These are phyloP conservation scores for Suhomyces choctaworum DNA, from an alignment of 1,139 yeast species.

Conservation along the genomic window DNA sequence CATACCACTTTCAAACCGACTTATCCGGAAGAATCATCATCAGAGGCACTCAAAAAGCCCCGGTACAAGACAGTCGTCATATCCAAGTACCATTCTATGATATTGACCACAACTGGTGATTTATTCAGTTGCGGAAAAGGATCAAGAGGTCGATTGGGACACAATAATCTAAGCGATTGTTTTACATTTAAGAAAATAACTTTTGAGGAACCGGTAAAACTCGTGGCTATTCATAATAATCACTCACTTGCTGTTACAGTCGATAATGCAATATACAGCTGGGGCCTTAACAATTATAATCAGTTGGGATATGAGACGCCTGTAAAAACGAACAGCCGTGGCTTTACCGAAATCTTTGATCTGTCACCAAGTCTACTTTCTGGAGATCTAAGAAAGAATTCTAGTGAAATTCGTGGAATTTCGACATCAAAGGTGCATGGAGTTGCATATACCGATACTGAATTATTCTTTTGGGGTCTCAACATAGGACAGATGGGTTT, in stretches of 20 bases:
- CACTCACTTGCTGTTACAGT: constrained; percentile 61
- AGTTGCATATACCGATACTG: constrained; percentile 54
- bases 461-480: constrained; percentile 74
- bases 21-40: constrained; percentile 4
- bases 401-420: constrained; percentile 46
- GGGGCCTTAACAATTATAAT: constrained; percentile 73
- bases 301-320: constrained; percentile 64
- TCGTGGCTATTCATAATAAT: constrained; percentile 58
- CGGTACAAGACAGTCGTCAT: constrained; percentile 48
- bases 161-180: constrained; percentile 37
- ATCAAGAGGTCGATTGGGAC: constrained; percentile 72
- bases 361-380: constrained; percentile 51
- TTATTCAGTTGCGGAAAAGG: constrained; percentile 68
- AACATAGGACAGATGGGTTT: constrained; percentile 88
- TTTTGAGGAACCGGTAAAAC: constrained; percentile 27
- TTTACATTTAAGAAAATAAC: constrained; percentile 41
- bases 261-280: constrained; percentile 58
- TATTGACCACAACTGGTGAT: constrained; percentile 56
- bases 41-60: constrained; percentile 31
- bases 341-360: constrained; percentile 38
- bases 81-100: constrained; percentile 67
- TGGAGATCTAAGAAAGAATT: constrained; percentile 46
- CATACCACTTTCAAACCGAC: constrained; percentile 21
- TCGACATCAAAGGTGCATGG: constrained; percentile 76
- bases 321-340: constrained; percentile 11